These are phyloP conservation scores for Arachnomyces sp. DNA, from an alignment of 2,329 filamentous ascomycete species.

Conservation along the genomic window DNA sequence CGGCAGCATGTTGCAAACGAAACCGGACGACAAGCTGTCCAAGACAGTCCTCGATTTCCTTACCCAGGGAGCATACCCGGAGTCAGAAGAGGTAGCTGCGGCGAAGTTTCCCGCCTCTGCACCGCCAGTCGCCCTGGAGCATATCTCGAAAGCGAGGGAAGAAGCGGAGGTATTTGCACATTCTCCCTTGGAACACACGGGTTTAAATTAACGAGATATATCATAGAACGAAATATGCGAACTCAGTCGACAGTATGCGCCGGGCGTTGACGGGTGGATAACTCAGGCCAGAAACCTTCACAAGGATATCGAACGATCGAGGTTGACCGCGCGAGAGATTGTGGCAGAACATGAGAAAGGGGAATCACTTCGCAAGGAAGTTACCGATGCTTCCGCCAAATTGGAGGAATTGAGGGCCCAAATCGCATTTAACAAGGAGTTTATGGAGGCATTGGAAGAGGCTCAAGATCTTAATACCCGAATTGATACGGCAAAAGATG, in stretches of 20 bases:
- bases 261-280: conserved; percentile 81
- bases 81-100: conserved; percentile 48
- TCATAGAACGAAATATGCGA: conserved; percentile 61
- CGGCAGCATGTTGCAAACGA: conserved; percentile 28
- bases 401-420: conserved; percentile 51
- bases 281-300: conserved; percentile 75
- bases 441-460: conserved; percentile 45
- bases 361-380: conserved; percentile 54
- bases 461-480: conserved; percentile 44
- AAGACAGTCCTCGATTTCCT: conserved; percentile 60
- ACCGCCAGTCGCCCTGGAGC: conserved; percentile 43
- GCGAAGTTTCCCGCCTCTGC: conserved; percentile 43
- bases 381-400: conserved; percentile 54
- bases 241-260: conserved; percentile 68
- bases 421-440: conserved; percentile 51
- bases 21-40: conserved; percentile 39
- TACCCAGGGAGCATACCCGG: conserved; percentile 48
- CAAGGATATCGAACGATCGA: conserved; percentile 74
- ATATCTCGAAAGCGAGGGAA: conserved; percentile 45
- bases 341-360: conserved; percentile 67
- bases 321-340: conserved; percentile 72
- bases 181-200: neutral
- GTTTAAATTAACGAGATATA: conserved; percentile 3
- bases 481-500: conserved; percentile 41
- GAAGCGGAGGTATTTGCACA: conserved; percentile 42